Base-by-base conservation (phyloP, 257 asterid genomes). In the Ballota nigra region DNA sequence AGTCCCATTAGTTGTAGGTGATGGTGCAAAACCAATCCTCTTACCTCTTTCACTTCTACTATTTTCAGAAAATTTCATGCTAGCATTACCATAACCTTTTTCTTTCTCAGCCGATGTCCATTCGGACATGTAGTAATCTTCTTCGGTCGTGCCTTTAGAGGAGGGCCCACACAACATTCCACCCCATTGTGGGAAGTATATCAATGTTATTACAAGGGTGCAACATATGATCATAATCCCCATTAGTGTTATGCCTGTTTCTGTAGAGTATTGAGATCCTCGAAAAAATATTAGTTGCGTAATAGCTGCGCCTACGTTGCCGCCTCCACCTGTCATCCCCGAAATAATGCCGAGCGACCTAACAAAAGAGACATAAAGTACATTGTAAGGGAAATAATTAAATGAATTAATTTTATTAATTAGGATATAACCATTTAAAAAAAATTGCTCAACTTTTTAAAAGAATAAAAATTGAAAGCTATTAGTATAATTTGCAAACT, bases 171-270 rank as follows among this genome's bases (percentile, higher is more conserved):
- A 77, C 9, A 85, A 81, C 92, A 83, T 88, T 5, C 98, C 97
- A 2, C 97, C 98, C 98, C 98, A 94, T 15, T 91, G 98, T 4
- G 97, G 98, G 69, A 94, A 94, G 77, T 91, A 73, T 47, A 91
- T 85, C 40, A 87, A 33, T 20, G 80, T 1, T 24, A 89, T 76
- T n/a, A 83, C 72, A 3, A 83, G 52, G 0, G 90, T 78, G 85
- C 94, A 89, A 4, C 84, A 83, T 8, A 94, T 67, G 5, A 91
- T 94, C 97, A 94, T 86, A 8, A 89, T 73, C 18, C 99, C 99
- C 97, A 91, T 94, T 0, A 84, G 68, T 4, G 86, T 81, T 45
- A 94, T 77, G 1, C 99, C 99, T 8, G 67, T 75, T 60, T 94
- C 97, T 6, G 97, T 88, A 0, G 88, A 63, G 86, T 77, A 89